These are phyloP conservation scores for Hydrangea macrophylla DNA, from an alignment of 148 eudicot species.

Conservation along the genomic window DNA sequence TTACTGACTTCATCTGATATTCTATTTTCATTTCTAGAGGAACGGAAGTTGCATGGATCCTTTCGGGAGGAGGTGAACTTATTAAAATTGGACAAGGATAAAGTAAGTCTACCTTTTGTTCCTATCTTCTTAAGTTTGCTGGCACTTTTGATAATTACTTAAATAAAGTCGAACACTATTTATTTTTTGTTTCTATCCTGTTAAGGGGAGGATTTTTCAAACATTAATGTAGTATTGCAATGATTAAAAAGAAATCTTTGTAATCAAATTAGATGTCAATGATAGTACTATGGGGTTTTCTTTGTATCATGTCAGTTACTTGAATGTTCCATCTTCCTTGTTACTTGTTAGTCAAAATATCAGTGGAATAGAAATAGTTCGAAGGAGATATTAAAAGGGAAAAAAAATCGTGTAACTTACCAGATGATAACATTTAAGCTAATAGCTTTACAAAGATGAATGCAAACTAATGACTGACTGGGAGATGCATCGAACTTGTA, in stretches of 20 bases:
- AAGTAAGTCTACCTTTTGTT: conserved; percentile 46
- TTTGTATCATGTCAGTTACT: background rate
- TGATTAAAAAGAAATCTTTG: background rate
- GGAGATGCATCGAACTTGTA: background rate
- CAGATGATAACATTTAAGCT: too few relatives aligned
- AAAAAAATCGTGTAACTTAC: too few relatives aligned
- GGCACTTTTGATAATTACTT: background rate
- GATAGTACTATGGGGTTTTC: background rate
- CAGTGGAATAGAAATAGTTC: too few relatives aligned
- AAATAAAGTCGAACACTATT: background rate
- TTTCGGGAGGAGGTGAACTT: conserved; percentile 56
- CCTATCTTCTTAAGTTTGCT: background rate
- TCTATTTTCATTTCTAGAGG: conserved; percentile 47
- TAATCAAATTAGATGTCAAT: background rate
- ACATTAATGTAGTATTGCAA: background rate
- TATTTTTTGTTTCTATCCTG: background rate
- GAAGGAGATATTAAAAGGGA: too few relatives aligned
- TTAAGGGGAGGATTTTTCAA: background rate
- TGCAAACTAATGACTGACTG: background rate
- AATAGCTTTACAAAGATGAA: conserved; percentile 1
- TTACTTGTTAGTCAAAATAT: background rate
- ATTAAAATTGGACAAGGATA: conserved; percentile 48
- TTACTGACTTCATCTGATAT: conserved; percentile 20
- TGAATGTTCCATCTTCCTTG: too few relatives aligned
- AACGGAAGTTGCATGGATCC: conserved; percentile 53